These are phyloP conservation scores for Anacardium occidentale DNA, from an alignment of 345 rosid species.

Conservation along the genomic window DNA sequence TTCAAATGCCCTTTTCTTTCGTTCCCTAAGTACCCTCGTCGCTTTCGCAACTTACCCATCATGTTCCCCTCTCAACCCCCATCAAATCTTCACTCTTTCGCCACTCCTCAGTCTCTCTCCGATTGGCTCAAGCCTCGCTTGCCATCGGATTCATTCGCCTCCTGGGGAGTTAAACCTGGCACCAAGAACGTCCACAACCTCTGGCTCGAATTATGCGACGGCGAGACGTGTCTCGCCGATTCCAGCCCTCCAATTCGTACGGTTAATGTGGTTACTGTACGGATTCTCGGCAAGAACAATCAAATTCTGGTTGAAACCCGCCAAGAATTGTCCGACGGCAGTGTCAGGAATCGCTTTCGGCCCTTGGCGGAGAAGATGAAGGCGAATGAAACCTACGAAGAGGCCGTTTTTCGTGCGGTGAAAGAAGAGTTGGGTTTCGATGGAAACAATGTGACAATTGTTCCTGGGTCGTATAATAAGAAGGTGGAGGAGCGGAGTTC, in stretches of 20 bases:
- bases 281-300: slow-evolving; percentile 41
- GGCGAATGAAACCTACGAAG: slow-evolving; percentile 60
- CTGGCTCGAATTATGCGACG: slow-evolving; percentile 89
- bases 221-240: slow-evolving; percentile 69
- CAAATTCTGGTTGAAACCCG: slow-evolving; percentile 60
- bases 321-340: slow-evolving; percentile 84
- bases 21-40: slow-evolving; percentile 44
- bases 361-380: slow-evolving; percentile 94
- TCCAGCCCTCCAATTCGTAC: slow-evolving; percentile 74
- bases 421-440: slow-evolving; percentile 75
- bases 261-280: slow-evolving; percentile 66
- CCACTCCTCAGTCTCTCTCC: slow-evolving; percentile 74
- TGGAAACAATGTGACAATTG: slow-evolving; percentile 31
- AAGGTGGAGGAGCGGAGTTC: slow-evolving; percentile 76
- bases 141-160: slow-evolving; percentile 75
- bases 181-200: slow-evolving; percentile 96
- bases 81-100: slow-evolving; percentile 36
- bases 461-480: slow-evolving; percentile 56
- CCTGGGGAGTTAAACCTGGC: slow-evolving; percentile 91
- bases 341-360: slow-evolving; percentile 55
- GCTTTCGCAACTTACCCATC: slow-evolving; percentile 41
- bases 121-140: slow-evolving; percentile 85
- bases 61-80: slow-evolving; percentile 38
- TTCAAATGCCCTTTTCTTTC: slow-evolving; percentile 36
- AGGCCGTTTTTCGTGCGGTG: slow-evolving; percentile 64